Percentiles rank a stretch among this genome's conserved stretches.
Conservation (phyloP, 805 yeast species). For the Naumovozyma castellii region DNA sequence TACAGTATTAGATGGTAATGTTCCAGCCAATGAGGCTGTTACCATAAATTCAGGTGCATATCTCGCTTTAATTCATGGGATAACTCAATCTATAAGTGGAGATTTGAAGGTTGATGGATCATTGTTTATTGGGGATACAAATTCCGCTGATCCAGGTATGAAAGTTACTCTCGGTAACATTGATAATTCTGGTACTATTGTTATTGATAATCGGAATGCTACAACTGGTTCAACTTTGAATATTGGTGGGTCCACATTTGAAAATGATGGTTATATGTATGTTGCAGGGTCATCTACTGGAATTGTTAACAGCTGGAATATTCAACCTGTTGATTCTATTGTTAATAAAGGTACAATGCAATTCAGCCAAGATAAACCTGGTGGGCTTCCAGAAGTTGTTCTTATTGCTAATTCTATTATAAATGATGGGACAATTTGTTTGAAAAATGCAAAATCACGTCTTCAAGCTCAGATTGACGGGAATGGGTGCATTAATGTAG, state of each 20-base stretch:
- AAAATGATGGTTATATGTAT: conserved; percentile 8
- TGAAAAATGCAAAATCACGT: conserved; percentile 3
- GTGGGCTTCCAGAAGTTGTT: conserved; percentile 1
- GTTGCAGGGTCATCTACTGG: conserved; percentile 6
- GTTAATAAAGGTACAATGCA: conserved; percentile 8
- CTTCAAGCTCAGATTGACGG: conserved; percentile 6
- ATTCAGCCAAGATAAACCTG: conserved; percentile 4
- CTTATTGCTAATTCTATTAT: conserved; percentile 2
- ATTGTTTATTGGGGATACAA: conserved; percentile 8
- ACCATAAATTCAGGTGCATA: conserved; percentile 4
- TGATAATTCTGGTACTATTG: conserved; percentile 8
- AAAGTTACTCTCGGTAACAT: conserved; percentile 4
- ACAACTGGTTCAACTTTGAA: conserved; percentile 4
- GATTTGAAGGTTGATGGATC: conserved; percentile 6
- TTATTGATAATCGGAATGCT: conserved; percentile 8
- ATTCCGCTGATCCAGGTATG: conserved; percentile 4
- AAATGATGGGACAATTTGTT: conserved; percentile 11
- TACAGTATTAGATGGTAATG: neutral
- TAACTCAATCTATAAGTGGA: conserved; percentile 2
- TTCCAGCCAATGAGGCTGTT: conserved; percentile 1
- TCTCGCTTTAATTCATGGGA: conserved; percentile 8
- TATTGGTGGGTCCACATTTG: conserved; percentile 6
- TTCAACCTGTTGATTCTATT: conserved; percentile 5
- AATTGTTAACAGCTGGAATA: conserved; percentile 3
- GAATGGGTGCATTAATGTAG: conserved; percentile 10